These are phyloP conservation scores for Alternaria alternata DNA, from an alignment of 2,329 filamentous ascomycete genomes.

Conservation along the genomic window DNA sequence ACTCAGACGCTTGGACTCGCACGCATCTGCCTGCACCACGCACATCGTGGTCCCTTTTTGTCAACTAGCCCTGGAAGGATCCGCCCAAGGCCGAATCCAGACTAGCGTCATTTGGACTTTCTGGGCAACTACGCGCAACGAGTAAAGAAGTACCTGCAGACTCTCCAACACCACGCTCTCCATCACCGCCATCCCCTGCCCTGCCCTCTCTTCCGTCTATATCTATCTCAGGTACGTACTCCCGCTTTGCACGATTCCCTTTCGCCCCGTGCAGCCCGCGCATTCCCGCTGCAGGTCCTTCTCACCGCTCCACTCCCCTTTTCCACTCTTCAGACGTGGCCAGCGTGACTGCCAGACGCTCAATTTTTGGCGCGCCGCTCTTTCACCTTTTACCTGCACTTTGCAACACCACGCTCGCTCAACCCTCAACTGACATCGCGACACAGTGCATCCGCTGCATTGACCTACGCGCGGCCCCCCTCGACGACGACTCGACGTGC, in stretches of 20 bases:
- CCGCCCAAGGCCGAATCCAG: constrained; percentile 32
- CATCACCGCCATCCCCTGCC: constrained; percentile 41
- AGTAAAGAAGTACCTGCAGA: constrained; percentile 50
- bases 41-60: constrained; percentile 24
- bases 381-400: constrained; percentile 20
- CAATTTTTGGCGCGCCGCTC: constrained; percentile 34
- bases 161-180: constrained; percentile 42
- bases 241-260: constrained; percentile 19
- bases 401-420: constrained; percentile 21
- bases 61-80: constrained; percentile 21
- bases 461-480: constrained; percentile 51
- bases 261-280: constrained; percentile 30
- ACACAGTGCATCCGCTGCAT: constrained; percentile 50
- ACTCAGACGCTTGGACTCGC: constrained; percentile 24
- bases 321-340: constrained; percentile 41
- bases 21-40: constrained; percentile 25
- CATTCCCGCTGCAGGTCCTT: constrained; percentile 31
- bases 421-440: constrained; percentile 40
- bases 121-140: constrained; percentile 43
- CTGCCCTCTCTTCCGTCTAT: constrained; percentile 30
- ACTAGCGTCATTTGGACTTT: constrained; percentile 38
- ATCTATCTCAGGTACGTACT: constrained; percentile 45
- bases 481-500: constrained; percentile 29
- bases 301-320: constrained; percentile 47
- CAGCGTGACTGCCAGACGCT: constrained; percentile 38